phyloP scores from a whole-genome alignment of 306 rosid genomes.

The Gastrolobium villosum region DNA sequence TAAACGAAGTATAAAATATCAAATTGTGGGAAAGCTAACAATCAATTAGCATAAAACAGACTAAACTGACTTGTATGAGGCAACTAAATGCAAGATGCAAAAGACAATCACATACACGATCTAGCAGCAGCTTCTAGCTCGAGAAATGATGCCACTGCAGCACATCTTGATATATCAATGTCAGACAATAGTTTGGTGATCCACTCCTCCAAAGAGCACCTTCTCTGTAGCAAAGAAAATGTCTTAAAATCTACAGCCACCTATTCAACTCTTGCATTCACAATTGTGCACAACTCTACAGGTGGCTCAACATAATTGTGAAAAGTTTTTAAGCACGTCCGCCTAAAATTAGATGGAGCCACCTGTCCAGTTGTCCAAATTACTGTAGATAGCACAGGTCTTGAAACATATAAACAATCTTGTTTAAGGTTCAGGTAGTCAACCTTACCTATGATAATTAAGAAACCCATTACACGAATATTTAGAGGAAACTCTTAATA shows the following conservation, averaged over 20 bases:
- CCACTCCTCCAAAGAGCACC: conserved; percentile 98
- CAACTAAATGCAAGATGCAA: conserved; percentile 47
- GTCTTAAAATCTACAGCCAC: conserved; percentile 41
- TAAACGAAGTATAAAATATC: conserved; percentile 46
- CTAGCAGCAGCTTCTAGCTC: conserved; percentile 99
- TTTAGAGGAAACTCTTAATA: conserved; percentile 22
- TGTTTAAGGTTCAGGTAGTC: conserved; percentile 39
- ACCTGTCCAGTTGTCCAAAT: conserved; percentile 19
- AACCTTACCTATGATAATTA: conserved; percentile 16
- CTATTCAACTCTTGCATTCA: conserved; percentile 35
- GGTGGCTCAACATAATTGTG: conserved; percentile 27
- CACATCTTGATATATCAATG: conserved; percentile 91
- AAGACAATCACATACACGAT: conserved; percentile 79
- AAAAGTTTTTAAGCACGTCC: conserved; percentile 9
- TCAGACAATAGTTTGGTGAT: conserved; percentile 86
- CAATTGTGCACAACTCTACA: conserved; percentile 29
- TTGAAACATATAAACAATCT: conserved; percentile 33
- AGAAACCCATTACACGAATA: conserved; percentile 9
- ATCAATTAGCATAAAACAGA: conserved; percentile 41
- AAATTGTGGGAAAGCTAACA: conserved; percentile 46
- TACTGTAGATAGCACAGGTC: conserved; percentile 30
- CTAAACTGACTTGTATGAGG: conserved; percentile 37
- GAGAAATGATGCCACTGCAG: conserved; percentile 92
- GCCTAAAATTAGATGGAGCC: conserved; percentile 24
- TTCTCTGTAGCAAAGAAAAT: conserved; percentile 82